These are phyloP conservation scores for Ceratocystis destructans DNA, from an alignment of 2,329 filamentous ascomycete species.

Conservation along the genomic window DNA sequence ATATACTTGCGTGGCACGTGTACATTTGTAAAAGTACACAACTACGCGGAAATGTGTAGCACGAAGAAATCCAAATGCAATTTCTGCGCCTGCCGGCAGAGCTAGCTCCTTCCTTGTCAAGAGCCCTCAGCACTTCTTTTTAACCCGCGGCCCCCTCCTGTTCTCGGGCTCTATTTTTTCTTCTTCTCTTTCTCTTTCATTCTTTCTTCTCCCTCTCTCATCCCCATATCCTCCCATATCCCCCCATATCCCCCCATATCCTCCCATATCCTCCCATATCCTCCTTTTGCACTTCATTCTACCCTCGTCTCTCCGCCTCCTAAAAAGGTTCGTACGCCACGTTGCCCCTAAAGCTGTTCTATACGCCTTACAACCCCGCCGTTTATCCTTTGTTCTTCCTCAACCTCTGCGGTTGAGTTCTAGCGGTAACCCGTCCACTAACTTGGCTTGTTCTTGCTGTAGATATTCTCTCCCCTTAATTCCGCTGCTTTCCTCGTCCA, in stretches of 20 bases:
- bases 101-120: conserved; percentile 14
- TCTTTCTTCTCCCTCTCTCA: conserved; percentile 18
- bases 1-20: neutral
- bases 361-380: conserved; percentile 4
- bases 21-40: neutral
- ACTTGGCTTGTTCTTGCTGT: neutral
- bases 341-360: neutral
- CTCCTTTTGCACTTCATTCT: conserved; percentile 9
- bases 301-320: conserved; percentile 13
- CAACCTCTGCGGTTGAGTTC: neutral
- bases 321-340: conserved; percentile 5
- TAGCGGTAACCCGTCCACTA: conserved; percentile 13
- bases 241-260: conserved; percentile 2
- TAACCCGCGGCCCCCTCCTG: conserved; percentile 21
- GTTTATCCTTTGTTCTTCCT: conserved; percentile 19
- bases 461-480: conserved; percentile 8
- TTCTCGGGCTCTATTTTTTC: conserved; percentile 25
- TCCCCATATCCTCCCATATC: conserved; percentile 17
- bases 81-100: conserved; percentile 15
- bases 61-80: conserved; percentile 13
- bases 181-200: conserved; percentile 20
- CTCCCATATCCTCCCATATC: neutral
- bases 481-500: conserved; percentile 2
- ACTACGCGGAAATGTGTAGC: neutral
- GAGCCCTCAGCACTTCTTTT: conserved; percentile 11